Base-by-base conservation (phyloP, 1,284 basidiomycete genomes). In the Agroathelia rolfsii region DNA sequence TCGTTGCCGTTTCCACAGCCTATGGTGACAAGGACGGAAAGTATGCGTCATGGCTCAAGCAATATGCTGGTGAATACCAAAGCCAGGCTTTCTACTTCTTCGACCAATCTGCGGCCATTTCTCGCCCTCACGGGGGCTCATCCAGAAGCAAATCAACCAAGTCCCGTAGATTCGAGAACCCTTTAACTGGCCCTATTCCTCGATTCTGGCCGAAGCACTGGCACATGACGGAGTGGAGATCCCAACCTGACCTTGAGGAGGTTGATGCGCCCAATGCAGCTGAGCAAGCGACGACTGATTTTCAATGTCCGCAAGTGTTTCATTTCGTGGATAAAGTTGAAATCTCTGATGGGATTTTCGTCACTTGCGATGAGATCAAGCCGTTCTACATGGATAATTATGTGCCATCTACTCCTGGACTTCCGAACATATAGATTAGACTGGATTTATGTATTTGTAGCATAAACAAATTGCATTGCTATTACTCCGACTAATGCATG, bases 1-100 rank as follows among this genome's bases (percentile, higher is more conserved):
- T 77, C 30, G 70, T 69, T 24, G 56, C 71, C 1, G 56, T 64
- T 17, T 58, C 62, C 3, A 66, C 69, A 6, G 69, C 59, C 1
- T 78, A 75, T 45, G 74, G 74, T 11, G 73, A 76, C 43, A 61
- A 67, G 4, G 48, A 51, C 18, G 69, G 69, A 18, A 68, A 59
- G 43, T 78, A 77, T 47, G 50, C 51, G 3, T 43, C 53, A 11
- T 76, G 62, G 46, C 46, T 75, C 27, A 40, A 46, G 30, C 41
- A 51, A 16, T 43, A 34, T 9, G 45, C 50, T 19, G 37, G 40
- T 20, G 44, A 47, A 24, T 72, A 69, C 50, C 41, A 51, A 41
- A 50, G 42, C 22, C 53, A 62, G 40, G 44, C 68, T 3, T 73
- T 56, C 45, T 74, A 61, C 58, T 69, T 66, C 47, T 73, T 68